Evolutionary conservation across 164 flowering plant genomes (phyloP).

Genomic region (Berberis vulgaris): DNA sequence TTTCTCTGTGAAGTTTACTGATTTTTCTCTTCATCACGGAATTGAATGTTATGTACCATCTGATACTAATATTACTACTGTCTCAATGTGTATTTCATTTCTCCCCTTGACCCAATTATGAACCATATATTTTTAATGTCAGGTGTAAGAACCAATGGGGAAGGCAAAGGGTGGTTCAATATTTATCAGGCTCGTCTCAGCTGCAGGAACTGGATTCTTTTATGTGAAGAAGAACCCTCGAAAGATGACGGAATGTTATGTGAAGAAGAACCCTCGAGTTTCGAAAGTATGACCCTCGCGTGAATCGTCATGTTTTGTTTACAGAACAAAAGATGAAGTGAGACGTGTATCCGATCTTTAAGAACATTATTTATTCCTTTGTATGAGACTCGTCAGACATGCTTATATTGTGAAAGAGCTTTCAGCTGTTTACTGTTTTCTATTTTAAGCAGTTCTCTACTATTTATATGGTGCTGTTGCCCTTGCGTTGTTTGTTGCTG

Average conservation of each 20-base stretch:
- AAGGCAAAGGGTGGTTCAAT: constrained; percentile 71
- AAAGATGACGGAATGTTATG: constrained; percentile 39
- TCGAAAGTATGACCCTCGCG: constrained; percentile 84
- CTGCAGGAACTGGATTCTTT: constrained; percentile 94
- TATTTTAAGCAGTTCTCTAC: constrained; percentile 26
- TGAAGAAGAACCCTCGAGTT: constrained; percentile 98
- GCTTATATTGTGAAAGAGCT: too few relatives aligned
- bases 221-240: constrained; percentile 78
- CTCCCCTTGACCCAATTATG: too few relatives aligned
- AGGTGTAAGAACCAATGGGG: constrained; percentile 11
- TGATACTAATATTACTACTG: too few relatives aligned
- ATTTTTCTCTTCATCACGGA: too few relatives aligned
- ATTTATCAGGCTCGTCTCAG: constrained; percentile 78
- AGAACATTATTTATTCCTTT: background rate
- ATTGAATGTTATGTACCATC: too few relatives aligned
- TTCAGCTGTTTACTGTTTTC: too few relatives aligned
- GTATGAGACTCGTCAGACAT: too few relatives aligned
- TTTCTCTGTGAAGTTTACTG: too few relatives aligned
- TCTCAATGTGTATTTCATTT: too few relatives aligned
- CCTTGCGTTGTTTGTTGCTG: constrained; percentile 71
- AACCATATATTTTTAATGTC: too few relatives aligned
- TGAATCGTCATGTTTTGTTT: constrained; percentile 80
- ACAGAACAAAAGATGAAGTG: constrained; percentile 90
- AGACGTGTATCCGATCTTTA: constrained; percentile 6
- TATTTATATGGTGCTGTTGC: constrained; percentile 71